These are phyloP conservation scores for Diaporthe caulivora DNA, from an alignment of 2,329 filamentous ascomycete species.

Conservation along the genomic window DNA sequence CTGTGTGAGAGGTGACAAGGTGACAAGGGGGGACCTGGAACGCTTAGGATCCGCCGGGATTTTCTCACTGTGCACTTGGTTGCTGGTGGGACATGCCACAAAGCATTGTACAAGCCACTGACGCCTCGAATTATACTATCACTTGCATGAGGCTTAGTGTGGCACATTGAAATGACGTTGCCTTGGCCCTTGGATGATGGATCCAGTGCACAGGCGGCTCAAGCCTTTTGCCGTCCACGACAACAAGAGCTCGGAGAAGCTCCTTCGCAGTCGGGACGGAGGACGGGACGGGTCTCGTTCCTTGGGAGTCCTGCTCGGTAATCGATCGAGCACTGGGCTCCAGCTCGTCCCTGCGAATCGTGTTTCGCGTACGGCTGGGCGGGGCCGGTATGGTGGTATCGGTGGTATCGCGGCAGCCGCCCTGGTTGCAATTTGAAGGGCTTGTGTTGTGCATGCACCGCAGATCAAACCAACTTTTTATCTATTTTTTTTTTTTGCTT, in stretches of 20 bases:
- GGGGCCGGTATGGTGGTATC: conserved; percentile 5
- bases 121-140: conserved; percentile 7
- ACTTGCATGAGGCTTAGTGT: not conserved
- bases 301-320: conserved; percentile 11
- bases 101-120: not conserved
- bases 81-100: not conserved
- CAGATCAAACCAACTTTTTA: conserved; percentile 22
- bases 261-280: too few species aligned
- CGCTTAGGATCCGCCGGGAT: not conserved
- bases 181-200: not conserved
- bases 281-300: too few species aligned
- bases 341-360: conserved; percentile 24
- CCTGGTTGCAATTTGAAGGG: conserved; percentile 11
- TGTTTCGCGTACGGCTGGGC: conserved; percentile 24
- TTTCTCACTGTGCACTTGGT: not conserved
- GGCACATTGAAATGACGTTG: not conserved
- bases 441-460: conserved; percentile 22
- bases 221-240: not conserved
- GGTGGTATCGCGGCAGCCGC: conserved; percentile 10
- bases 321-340: conserved; percentile 24
- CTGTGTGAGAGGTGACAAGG: not conserved
- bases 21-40: not conserved
- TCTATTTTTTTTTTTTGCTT: not conserved
- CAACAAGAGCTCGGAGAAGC: not conserved
- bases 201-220: not conserved